Base-by-base conservation (phyloP, 139 green algal species). In the Eudorina sp. region DNA sequence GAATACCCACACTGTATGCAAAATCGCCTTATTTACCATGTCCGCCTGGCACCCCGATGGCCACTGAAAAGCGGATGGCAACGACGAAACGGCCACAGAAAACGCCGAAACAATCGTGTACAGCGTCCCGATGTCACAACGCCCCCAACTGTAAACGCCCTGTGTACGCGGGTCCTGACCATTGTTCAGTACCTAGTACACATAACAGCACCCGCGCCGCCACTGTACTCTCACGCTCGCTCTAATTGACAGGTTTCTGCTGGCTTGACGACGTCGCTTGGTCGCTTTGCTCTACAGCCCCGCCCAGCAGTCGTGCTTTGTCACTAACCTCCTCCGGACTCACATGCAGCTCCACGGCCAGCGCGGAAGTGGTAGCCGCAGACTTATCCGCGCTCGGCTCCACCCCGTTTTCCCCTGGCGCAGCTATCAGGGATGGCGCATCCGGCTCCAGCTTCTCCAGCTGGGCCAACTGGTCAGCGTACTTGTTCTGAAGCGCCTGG, bases 391-490 rank as follows among this genome's bases (percentile, higher is more conserved):
- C 51, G 3, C 68, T 41, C 21, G 25, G 29, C 25, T 77, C 69
- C 4, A 68, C 23, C 58, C 18, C 58, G 23, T 68, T 68, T 43
- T 5, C n/a, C 0, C 3, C 79, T 1, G 14, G 25, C 25, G 43
- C 40, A 25, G 21, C 41, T 38, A 36, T 25, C 45, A 88, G 36
- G 29, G 78, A 66, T 5, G 64, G 69, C 38, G 69, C 73, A 25
- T 89, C 81, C 16, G 69, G 81, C 0, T 90, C 85, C 29, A 90
- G 36, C 64, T 88, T 89, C 0, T 77, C 70, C 46, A 92, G 64
- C 85, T 90, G 75, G 3, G 62, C 85, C 64, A 95, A 68, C 84
- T 94, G 55, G 16, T 89, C 87, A 0, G 83, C 74, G 53, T 94
- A 94, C 36, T 91, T 89, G 40, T 90, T 84, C 13, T 90, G 64